Percentiles rank a stretch among this genome's conserved stretches.
phyloP scores from a whole-genome alignment of 345 rosid genomes.

The Populus tremula region DNA sequence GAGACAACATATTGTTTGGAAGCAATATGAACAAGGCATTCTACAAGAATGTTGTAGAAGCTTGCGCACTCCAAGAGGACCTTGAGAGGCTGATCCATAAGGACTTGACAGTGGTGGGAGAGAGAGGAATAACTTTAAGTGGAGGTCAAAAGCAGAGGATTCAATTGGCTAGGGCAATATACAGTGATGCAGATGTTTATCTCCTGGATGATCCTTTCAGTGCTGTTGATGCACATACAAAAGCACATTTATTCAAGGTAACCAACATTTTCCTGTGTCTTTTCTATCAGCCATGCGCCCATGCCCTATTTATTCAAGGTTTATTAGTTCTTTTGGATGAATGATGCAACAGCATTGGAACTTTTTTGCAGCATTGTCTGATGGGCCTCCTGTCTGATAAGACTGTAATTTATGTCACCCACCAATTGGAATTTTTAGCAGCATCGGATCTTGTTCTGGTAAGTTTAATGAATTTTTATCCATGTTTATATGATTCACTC shows the following conservation, averaged over 20 bases:
- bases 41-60: conserved; percentile 52
- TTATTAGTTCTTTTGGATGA: too few species aligned
- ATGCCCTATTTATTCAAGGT: neutral
- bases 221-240: neutral
- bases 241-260: neutral
- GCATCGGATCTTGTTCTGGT: conserved; percentile 41
- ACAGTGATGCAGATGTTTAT: too few species aligned
- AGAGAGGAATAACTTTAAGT: neutral
- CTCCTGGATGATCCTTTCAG: too few species aligned
- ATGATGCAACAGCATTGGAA: too few species aligned
- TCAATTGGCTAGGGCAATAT: too few species aligned
- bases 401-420: conserved; percentile 56
- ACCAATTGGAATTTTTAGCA: conserved; percentile 53
- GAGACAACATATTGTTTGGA: conserved; percentile 70
- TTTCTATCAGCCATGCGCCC: neutral
- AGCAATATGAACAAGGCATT: conserved; percentile 14
- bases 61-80: conserved; percentile 57
- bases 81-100: conserved; percentile 23
- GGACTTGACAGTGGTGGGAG: neutral
- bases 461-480: too few species aligned
- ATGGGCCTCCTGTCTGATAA: conserved; percentile 42
- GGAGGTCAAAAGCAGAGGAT: too few species aligned
- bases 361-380: conserved; percentile 47
- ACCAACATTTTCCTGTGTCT: neutral
- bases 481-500: too few species aligned